Evolutionary conservation across 768 basidiomycete species (phyloP).

Genomic region (Leccinum broughii): DNA sequence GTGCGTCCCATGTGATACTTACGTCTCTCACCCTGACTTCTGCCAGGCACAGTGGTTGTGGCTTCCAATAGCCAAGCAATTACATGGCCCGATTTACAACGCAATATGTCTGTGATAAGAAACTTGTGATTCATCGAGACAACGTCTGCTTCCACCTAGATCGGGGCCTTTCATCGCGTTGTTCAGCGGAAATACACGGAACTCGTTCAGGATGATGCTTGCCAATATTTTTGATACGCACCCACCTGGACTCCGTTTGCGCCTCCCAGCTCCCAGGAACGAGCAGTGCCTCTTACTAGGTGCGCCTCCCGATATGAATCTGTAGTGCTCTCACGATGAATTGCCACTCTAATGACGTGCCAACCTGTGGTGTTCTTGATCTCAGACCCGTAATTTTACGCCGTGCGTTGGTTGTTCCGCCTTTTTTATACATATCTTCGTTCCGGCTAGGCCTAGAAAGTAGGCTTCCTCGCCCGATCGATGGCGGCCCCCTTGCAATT

Average conservation of each 20-base stretch:
- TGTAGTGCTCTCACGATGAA: background rate
- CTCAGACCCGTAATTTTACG: background rate
- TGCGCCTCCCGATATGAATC: background rate
- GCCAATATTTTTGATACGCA: background rate
- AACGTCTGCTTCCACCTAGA: background rate
- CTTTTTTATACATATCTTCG: background rate
- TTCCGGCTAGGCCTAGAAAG: background rate
- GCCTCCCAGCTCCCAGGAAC: background rate
- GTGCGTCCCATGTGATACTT: background rate
- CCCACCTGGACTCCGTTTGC: background rate
- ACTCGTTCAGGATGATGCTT: background rate
- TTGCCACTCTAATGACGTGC: background rate
- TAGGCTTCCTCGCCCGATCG: background rate
- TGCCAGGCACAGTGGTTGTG: background rate
- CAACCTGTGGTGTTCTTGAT: background rate
- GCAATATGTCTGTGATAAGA: background rate
- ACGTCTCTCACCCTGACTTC: background rate
- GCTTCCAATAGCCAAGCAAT: background rate
- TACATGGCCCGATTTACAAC: background rate
- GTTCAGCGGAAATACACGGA: background rate
- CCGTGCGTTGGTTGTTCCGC: background rate
- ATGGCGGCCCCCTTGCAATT: background rate
- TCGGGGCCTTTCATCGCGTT: background rate
- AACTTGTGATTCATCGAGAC: background rate
- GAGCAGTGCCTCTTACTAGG: background rate